Evolutionary conservation across 805 yeast species (phyloP), one percentile per base, ranked within the genome.

Genomic region (Myxozyma lipomycoides): DNA sequence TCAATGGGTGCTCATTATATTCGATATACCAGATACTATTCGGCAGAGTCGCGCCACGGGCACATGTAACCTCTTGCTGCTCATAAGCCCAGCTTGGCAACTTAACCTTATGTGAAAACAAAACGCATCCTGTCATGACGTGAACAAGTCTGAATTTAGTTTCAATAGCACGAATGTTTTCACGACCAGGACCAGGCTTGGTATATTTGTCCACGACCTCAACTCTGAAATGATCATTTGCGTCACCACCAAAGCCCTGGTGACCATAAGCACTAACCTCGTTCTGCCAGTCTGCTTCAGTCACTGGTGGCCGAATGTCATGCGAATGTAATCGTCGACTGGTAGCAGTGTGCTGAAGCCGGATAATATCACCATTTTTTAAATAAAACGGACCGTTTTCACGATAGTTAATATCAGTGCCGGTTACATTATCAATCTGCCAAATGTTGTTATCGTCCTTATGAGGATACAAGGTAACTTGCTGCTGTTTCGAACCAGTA

Each of bases 1-100:
- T 62, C 18, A 37, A 7, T 15, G 84, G 85, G 65, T 82, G 84
- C 23, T 66, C 64, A 60, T 84, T 83, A 52, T 70, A 70, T 64
- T 89, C 96, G 57, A 90, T 69, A 61, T 73, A 79, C 86, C 95
- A 90, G 43, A 82, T 67, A 0, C 95, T 76, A 64, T 83, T 80
- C 24, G 79, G 78, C 48, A 74, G 66, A 17, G 79, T 78, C 12
- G 97, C 93, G 24, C 78, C 79, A 45, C 82, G 83, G 46, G 88
- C 77, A 67, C 98, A 93, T 37, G 88, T 70, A 9, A 91, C 95
- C 72, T 93, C 98, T 68, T 84, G 86, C 66, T 89, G 96, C 52
- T 75, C 75, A 60, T 76, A 78, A 1, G 86, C 97, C 95, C 95
- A 86, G 5, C 74, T 76, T n/a, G 96, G 96, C 37, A 93, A 72